A percentile compares a stretch with the other conserved stretches of the same genome.
phyloP scores from a whole-genome alignment of 495 filamentous ascomycete species.

The Xylaria sp. region DNA sequence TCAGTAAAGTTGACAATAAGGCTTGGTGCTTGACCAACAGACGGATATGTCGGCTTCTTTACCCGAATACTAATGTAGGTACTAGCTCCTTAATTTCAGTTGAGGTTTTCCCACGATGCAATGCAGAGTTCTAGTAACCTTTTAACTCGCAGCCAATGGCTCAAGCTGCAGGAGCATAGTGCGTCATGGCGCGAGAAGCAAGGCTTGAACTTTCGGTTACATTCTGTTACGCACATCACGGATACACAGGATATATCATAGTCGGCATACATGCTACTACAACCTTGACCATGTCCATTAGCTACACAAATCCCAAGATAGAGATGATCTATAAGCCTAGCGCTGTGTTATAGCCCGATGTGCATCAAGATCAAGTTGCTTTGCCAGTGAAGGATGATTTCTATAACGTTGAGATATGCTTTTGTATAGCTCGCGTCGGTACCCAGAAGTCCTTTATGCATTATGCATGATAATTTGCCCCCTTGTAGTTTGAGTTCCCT shows the following conservation, averaged over 20 bases:
- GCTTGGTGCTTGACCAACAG: not conserved
- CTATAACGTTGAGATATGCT: not conserved
- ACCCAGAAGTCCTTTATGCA: not conserved
- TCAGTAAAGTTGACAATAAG: not conserved
- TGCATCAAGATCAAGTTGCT: not conserved
- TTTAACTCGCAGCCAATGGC: not conserved
- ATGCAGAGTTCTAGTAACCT: not conserved
- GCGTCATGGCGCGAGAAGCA: constrained; percentile 2
- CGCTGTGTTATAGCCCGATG: not conserved
- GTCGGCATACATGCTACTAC: not conserved
- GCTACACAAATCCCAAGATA: not conserved
- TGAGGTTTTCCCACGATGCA: not conserved
- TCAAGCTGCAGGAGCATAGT: not conserved
- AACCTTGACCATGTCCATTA: not conserved
- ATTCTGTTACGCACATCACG: not conserved
- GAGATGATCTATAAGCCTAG: not conserved
- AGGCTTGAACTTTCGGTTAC: constrained; percentile 1
- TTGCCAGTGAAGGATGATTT: not conserved
- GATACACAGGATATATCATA: not conserved
- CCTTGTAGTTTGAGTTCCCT: not conserved
- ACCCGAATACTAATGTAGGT: not conserved
- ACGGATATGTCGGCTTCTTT: constrained; percentile 14
- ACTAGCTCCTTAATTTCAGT: not conserved
- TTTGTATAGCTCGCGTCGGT: not conserved
- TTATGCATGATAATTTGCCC: not conserved